Percentiles rank a stretch among this genome's conserved stretches.
phyloP scores from a whole-genome alignment of 1,284 basidiomycete species.

The Phlebopus sp. region DNA sequence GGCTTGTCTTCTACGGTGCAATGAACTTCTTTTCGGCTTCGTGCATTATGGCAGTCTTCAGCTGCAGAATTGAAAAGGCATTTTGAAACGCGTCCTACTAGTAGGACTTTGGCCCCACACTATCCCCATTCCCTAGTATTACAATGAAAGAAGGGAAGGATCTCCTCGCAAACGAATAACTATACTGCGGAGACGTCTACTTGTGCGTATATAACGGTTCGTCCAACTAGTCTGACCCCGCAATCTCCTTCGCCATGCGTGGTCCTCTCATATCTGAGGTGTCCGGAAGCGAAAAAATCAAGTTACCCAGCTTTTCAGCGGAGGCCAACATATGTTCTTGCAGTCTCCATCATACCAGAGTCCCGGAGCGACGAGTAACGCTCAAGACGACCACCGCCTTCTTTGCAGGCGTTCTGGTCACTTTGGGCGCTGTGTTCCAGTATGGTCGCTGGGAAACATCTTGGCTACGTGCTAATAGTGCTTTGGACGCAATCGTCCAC shows the following conservation, averaged over 20 bases:
- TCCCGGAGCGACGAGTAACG: neutral
- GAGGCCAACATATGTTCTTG: neutral
- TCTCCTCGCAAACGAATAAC: too few relatives aligned
- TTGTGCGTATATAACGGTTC: too few relatives aligned
- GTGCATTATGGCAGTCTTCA: too few relatives aligned
- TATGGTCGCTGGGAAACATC: constrained; percentile 4
- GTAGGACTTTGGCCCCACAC: too few relatives aligned
- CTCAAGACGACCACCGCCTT: constrained; percentile 10
- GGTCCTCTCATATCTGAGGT: neutral
- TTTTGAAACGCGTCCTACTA: too few relatives aligned
- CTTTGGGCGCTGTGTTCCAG: constrained; percentile 8
- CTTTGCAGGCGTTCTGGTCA: constrained; percentile 10
- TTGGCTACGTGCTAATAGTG: neutral
- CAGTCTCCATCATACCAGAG: neutral
- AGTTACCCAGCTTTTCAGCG: neutral
- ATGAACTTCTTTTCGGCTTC: too few relatives aligned
- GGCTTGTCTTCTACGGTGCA: neutral
- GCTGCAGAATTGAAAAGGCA: too few relatives aligned
- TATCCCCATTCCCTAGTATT: too few relatives aligned
- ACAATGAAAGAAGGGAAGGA: too few relatives aligned
- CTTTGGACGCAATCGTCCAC: constrained; percentile 1
- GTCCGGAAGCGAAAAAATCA: neutral
- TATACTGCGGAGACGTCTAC: too few relatives aligned
- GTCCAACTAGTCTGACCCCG: neutral
- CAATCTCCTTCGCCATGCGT: neutral